These are phyloP conservation scores for Corinectria fuckeliana DNA, from an alignment of 2,329 filamentous ascomycete genomes.

Conservation along the genomic window DNA sequence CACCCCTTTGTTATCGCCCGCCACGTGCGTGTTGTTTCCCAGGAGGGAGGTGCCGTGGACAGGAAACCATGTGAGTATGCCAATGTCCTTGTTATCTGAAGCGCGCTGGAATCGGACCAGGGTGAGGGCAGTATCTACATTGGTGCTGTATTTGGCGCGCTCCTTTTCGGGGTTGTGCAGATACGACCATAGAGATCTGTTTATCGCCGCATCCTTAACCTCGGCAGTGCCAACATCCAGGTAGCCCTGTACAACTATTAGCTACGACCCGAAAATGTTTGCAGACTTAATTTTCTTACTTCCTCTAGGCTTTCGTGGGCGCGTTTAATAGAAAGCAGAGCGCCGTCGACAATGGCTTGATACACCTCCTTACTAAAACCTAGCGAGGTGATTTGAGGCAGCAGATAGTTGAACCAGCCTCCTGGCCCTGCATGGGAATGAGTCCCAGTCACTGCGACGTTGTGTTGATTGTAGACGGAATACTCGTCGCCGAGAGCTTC, in stretches of 20 bases:
- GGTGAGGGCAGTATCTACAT: slow-evolving; percentile 68
- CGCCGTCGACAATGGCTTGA: slow-evolving; percentile 85
- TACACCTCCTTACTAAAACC: slow-evolving; percentile 90
- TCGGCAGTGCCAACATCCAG: slow-evolving; percentile 74
- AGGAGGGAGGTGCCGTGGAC: slow-evolving; percentile 91
- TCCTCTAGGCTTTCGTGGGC: slow-evolving; percentile 68
- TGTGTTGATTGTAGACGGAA: slow-evolving; percentile 76
- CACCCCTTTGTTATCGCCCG: slow-evolving; percentile 97
- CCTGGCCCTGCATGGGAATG: slow-evolving; percentile 93
- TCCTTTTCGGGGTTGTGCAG: slow-evolving; percentile 83
- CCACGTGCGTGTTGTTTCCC: slow-evolving; percentile 88
- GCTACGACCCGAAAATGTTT: background rate
- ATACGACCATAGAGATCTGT: slow-evolving; percentile 88
- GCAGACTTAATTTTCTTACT: slow-evolving; percentile 34
- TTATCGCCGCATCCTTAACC: slow-evolving; percentile 81
- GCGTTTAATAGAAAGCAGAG: slow-evolving; percentile 78
- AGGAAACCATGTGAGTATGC: slow-evolving; percentile 88
- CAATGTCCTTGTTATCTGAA: slow-evolving; percentile 77
- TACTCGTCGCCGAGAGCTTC: slow-evolving; percentile 74
- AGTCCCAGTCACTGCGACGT: slow-evolving; percentile 88
- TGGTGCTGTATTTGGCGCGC: slow-evolving; percentile 68
- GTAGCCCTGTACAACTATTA: slow-evolving; percentile 56
- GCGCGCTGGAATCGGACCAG: slow-evolving; percentile 78
- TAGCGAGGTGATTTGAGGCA: slow-evolving; percentile 87
- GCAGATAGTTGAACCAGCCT: slow-evolving; percentile 92